phyloP scores from a whole-genome alignment of 2,329 filamentous ascomycete genomes.

The Chrysoporthe austroafricana region DNA sequence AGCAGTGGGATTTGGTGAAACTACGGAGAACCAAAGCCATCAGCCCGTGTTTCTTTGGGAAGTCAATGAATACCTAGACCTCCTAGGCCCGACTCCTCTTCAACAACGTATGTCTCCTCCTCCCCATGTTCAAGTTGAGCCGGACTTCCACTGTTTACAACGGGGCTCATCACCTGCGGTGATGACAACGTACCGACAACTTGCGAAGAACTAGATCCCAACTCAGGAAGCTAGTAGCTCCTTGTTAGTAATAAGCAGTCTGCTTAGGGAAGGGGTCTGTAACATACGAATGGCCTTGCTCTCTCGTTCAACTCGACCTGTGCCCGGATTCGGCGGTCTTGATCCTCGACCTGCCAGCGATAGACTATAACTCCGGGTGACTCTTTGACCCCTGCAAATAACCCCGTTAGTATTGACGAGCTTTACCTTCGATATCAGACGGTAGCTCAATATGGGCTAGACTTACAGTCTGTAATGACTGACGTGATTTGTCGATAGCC shows the following conservation, averaged over 20 bases:
- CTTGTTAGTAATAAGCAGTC: neutral
- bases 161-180: conserved; percentile 2
- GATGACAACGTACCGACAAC: conserved; percentile 24
- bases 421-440: neutral
- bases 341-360: conserved; percentile 65
- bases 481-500: conserved; percentile 62
- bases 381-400: conserved; percentile 46
- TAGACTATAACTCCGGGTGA: conserved; percentile 57
- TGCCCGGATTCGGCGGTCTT: conserved; percentile 51
- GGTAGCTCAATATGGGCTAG: neutral
- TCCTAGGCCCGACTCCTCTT: conserved; percentile 23
- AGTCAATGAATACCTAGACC: conserved; percentile 21
- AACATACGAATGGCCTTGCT: conserved; percentile 45
- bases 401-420: neutral
- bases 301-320: conserved; percentile 51
- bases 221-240: conserved; percentile 1
- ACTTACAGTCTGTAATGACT: conserved; percentile 48
- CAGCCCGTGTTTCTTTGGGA: conserved; percentile 30
- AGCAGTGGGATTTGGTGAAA: conserved; percentile 25
- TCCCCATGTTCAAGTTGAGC: conserved; percentile 12
- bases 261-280: neutral
- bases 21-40: conserved; percentile 29
- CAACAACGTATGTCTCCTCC: conserved; percentile 12
- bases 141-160: conserved; percentile 3
- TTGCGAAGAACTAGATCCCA: conserved; percentile 9